A percentile compares a stretch with the other conserved stretches of the same genome.
phyloP scores from a whole-genome alignment of 129 eudicot genomes.

The Centaurea solstitialis region DNA sequence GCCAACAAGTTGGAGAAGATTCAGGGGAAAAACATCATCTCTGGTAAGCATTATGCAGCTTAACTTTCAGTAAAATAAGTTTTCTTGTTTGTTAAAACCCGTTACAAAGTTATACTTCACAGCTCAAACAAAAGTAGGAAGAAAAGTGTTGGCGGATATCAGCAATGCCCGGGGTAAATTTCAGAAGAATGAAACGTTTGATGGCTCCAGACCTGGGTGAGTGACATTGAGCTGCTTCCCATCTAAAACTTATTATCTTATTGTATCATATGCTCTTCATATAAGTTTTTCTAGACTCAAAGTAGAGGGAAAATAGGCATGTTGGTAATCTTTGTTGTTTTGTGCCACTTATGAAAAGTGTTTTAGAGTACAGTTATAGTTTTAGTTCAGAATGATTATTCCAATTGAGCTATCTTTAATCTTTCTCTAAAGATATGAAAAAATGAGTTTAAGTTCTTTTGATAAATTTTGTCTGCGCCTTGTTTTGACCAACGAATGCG shows the following conservation, averaged over 20 bases:
- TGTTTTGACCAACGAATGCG: conserved; percentile 8
- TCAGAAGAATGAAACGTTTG: conserved; percentile 24
- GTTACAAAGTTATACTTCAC: conserved; percentile 15
- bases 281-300: neutral
- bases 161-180: conserved; percentile 53
- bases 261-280: neutral
- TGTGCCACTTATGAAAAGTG: neutral
- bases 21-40: conserved; percentile 31
- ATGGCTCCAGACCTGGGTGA: conserved; percentile 40
- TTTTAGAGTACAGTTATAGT: neutral
- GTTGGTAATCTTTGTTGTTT: neutral
- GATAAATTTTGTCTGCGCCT: neutral
- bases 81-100: conserved; percentile 7
- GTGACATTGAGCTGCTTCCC: conserved; percentile 16
- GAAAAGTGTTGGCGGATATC: conserved; percentile 84
- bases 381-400: neutral
- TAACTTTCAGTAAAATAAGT: neutral
- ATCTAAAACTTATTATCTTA: neutral
- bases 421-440: neutral
- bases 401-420: neutral
- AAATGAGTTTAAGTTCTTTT: neutral
- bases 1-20: conserved; percentile 46
- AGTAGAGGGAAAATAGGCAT: neutral
- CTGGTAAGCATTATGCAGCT: conserved; percentile 39
- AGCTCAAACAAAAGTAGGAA: conserved; percentile 42